These are phyloP conservation scores for Choiromyces venosus DNA, from an alignment of 495 filamentous ascomycete genomes.

Conservation along the genomic window DNA sequence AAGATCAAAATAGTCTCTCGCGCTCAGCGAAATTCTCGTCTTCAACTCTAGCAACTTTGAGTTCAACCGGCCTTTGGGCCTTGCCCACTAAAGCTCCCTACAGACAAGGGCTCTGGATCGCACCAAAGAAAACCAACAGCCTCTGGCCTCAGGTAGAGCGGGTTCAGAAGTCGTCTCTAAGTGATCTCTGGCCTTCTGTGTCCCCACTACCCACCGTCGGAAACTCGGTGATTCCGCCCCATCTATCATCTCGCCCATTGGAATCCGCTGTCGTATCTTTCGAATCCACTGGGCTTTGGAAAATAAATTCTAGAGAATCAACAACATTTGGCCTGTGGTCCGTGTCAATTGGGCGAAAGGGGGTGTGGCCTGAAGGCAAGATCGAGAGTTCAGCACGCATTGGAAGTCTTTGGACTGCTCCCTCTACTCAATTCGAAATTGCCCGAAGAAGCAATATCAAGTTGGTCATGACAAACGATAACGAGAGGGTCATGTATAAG, in stretches of 20 bases:
- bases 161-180: background rate
- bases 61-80: constrained; percentile 16
- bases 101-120: constrained; percentile 7
- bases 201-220: background rate
- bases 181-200: constrained; percentile 25
- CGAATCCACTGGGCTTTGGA: constrained; percentile 12
- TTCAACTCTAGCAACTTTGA: background rate
- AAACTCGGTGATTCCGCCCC: background rate
- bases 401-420: constrained; percentile 15
- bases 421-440: constrained; percentile 1
- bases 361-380: constrained; percentile 17
- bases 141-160: constrained; percentile 19
- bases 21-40: background rate
- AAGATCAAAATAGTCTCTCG: background rate
- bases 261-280: background rate
- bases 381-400: background rate
- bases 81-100: background rate
- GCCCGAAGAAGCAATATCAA: constrained; percentile 16
- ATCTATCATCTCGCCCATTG: background rate
- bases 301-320: background rate
- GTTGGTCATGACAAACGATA: constrained; percentile 2
- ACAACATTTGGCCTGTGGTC: constrained; percentile 4
- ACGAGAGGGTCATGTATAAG: constrained; percentile 12
- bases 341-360: background rate
- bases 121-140: constrained; percentile 8